Base-by-base conservation (phyloP, 371 early-diverging fungal species). In the Mucor saturninus region DNA sequence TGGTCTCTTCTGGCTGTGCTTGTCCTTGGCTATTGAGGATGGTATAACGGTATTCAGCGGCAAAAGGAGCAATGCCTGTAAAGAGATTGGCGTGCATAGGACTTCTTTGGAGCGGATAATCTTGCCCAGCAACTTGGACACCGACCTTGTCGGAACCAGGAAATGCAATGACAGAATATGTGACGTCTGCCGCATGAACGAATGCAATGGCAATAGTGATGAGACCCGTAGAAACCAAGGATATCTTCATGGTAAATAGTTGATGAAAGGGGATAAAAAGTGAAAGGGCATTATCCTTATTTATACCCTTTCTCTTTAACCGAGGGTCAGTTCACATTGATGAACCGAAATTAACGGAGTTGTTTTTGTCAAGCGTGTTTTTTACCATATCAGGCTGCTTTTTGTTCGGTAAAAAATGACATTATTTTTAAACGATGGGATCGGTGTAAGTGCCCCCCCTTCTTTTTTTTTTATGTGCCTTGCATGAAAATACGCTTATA, bases 161-260 rank as follows among this genome's bases (percentile, higher is more conserved):
- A 31, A 78, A 78, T 10, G 74, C 79, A 39, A 78, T 61, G 21
- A 78, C 75, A 11, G 74, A 55, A 29, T 78, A 78, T 13, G 71
- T 62, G 28, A 77, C 69, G 57, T 77, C 69, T 5, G 59, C 75
- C 1, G 73, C 74, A 31, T 39, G 21, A 28, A 43, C 10, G 5
- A 51, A 58, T 29, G 55, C 43, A 38, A 56, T 30, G 13, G 56
- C 57, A 38, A 56, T 31, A 28, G 52, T 52, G 14, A 57, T 32
- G 14, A 56, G 28, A 15, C 57, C 58, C 56, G 52, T 50, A 30
- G 62, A 9, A 30, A 54, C 28, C 5, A 38, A 28, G 21, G 37
- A 29, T 1, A 61, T n/a, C 28, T 54, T 61, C 62, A 61, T 61
- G 7, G 8, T 30, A 21, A 21, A 9, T n/a, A 38, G 7, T 37